A percentile compares a stretch with the other conserved stretches of the same genome.
phyloP scores from a whole-genome alignment of 106 monocot genomes.

The Platanthera guangdongensis region DNA sequence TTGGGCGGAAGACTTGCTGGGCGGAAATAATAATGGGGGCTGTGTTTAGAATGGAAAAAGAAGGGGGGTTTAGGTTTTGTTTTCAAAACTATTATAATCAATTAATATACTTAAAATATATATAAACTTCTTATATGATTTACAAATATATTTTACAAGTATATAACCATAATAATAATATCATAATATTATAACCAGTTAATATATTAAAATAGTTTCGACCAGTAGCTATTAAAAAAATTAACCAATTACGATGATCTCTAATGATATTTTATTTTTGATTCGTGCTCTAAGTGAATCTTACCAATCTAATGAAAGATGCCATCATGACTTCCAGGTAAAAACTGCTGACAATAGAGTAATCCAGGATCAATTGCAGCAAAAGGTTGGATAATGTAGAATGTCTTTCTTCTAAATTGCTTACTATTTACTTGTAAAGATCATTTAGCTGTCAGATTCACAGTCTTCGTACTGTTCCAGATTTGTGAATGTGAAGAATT shows the following conservation, averaged over 20 bases:
- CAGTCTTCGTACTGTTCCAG: conserved; percentile 20
- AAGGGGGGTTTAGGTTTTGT: too few relatives aligned
- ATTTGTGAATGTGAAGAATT: conserved; percentile 58
- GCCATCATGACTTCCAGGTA: conserved; percentile 37
- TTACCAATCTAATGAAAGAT: background rate
- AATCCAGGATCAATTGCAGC: conserved; percentile 81
- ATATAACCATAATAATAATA: too few relatives aligned
- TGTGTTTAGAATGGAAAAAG: too few relatives aligned
- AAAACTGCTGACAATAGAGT: conserved; percentile 95
- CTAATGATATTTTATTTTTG: background rate
- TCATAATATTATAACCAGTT: too few relatives aligned
- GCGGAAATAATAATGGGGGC: too few relatives aligned
- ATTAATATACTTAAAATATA: too few relatives aligned
- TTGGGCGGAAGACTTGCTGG: too few relatives aligned
- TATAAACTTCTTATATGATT: too few relatives aligned
- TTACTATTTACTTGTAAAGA: background rate
- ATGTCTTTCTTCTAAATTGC: background rate
- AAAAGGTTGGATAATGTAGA: conserved; percentile 45
- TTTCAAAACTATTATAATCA: too few relatives aligned
- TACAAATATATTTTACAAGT: too few relatives aligned
- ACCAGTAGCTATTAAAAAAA: too few relatives aligned
- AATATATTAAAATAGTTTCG: too few relatives aligned
- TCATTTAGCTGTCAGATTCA: background rate
- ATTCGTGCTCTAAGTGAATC: background rate
- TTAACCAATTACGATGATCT: background rate